Evolutionary conservation across 805 yeast species (phyloP).

Genomic region (Brettanomyces bruxellensis): DNA sequence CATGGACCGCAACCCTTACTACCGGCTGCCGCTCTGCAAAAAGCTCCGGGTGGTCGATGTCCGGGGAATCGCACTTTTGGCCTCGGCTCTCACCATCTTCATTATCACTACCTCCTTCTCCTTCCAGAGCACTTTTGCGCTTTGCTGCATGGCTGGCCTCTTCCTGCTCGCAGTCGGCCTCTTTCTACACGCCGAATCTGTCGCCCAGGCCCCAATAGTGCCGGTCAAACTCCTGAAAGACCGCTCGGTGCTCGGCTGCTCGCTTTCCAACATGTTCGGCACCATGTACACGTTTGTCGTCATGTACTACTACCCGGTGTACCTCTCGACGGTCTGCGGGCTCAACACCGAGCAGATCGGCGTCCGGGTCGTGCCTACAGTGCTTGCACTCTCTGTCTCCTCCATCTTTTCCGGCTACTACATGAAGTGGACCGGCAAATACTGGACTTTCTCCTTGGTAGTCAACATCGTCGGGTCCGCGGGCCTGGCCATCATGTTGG

Average conservation of each 20-base stretch:
- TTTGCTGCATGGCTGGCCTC: constrained; percentile 21
- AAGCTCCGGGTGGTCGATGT: constrained; percentile 52
- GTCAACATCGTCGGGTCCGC: constrained; percentile 34
- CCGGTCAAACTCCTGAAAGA: constrained; percentile 48
- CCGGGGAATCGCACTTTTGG: constrained; percentile 25
- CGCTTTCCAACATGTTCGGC: constrained; percentile 54
- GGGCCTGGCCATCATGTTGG: constrained; percentile 29
- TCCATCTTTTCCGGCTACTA: constrained; percentile 56
- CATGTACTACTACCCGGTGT: constrained; percentile 55
- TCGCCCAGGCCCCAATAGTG: constrained; percentile 43
- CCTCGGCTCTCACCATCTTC: constrained; percentile 23
- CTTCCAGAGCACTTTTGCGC: constrained; percentile 35
- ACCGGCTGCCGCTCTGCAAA: constrained; percentile 25
- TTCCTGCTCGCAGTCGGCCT: constrained; percentile 4
- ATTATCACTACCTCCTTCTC: constrained; percentile 28
- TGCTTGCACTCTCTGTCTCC: constrained; percentile 48
- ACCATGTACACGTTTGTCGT: constrained; percentile 39
- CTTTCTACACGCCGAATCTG: constrained; percentile 15
- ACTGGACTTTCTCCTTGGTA: constrained; percentile 36
- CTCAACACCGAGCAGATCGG: constrained; percentile 52
- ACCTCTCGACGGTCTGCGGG: constrained; percentile 44
- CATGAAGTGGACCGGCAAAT: constrained; percentile 57
- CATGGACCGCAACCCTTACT: constrained; percentile 11
- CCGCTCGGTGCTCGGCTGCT: constrained; percentile 54
- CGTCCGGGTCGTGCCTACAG: constrained; percentile 48